Conservation (phyloP, 305 asterid genomes). For the Stenogyne calaminthoides region DNA sequence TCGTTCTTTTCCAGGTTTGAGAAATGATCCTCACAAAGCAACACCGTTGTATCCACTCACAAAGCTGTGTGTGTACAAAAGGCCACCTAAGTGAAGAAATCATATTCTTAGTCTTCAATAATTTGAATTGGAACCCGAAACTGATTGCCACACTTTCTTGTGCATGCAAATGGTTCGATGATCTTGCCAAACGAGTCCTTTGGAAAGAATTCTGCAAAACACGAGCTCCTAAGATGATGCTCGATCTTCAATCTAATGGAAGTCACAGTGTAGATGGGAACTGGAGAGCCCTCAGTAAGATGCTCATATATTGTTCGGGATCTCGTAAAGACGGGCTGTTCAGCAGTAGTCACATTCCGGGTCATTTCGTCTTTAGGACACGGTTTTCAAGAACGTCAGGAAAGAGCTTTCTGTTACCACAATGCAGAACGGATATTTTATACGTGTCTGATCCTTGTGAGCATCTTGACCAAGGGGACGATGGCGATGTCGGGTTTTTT, state of each 20-base stretch:
- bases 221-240: slow-evolving; percentile 94
- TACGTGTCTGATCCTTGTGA: slow-evolving; percentile 95
- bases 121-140: slow-evolving; percentile 84
- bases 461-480: slow-evolving; percentile 95
- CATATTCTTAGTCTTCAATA: slow-evolving; percentile 72
- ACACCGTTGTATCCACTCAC: slow-evolving; percentile 88
- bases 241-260: slow-evolving; percentile 81
- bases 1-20: slow-evolving; percentile 39
- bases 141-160: slow-evolving; percentile 73
- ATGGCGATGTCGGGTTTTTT: slow-evolving; percentile 88
- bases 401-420: slow-evolving; percentile 82
- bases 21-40: slow-evolving; percentile 74
- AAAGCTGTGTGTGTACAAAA: slow-evolving; percentile 77
- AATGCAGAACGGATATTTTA: slow-evolving; percentile 77
- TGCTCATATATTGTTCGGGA: slow-evolving; percentile 84
- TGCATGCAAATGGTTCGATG: slow-evolving; percentile 95
- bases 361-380: slow-evolving; percentile 85
- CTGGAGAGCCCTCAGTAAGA: slow-evolving; percentile 96
- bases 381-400: slow-evolving; percentile 94
- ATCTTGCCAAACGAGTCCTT: slow-evolving; percentile 82
- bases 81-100: slow-evolving; percentile 82
- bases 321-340: slow-evolving; percentile 71
- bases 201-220: slow-evolving; percentile 97
- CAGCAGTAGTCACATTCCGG: slow-evolving; percentile 65
- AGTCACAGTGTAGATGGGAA: slow-evolving; percentile 84